Conservation (phyloP, 805 yeast genomes). For the Ogataea corticis region DNA sequence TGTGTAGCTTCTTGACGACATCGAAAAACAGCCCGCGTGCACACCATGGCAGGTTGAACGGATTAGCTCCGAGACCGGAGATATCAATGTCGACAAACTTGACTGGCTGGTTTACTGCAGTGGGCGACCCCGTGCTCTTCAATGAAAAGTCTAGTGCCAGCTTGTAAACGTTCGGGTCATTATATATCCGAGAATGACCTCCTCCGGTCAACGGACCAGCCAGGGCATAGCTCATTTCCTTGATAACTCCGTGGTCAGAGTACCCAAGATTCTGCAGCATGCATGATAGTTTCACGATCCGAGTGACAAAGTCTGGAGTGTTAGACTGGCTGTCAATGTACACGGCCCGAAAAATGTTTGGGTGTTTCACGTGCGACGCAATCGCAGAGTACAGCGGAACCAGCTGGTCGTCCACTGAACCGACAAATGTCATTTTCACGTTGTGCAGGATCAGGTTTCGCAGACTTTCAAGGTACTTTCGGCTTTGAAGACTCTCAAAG, state of each 20-base stretch:
- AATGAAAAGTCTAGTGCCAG: constrained; percentile 72
- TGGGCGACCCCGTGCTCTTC: constrained; percentile 54
- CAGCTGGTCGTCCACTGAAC: constrained; percentile 89
- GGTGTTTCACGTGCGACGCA: constrained; percentile 81
- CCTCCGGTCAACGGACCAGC: constrained; percentile 95
- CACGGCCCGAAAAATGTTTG: constrained; percentile 85
- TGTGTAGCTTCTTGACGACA: constrained; percentile 29
- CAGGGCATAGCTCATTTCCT: constrained; percentile 73
- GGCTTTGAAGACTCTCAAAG: constrained; percentile 68
- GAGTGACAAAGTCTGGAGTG: constrained; percentile 76
- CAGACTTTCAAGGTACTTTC: constrained; percentile 67
- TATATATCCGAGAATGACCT: constrained; percentile 89
- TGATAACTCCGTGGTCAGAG: constrained; percentile 82
- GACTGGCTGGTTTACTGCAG: constrained; percentile 32
- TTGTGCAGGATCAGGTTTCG: constrained; percentile 64
- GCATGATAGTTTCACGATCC: constrained; percentile 72
- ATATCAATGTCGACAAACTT: constrained; percentile 48
- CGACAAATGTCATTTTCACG: constrained; percentile 78
- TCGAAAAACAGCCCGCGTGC: constrained; percentile 79
- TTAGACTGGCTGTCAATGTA: constrained; percentile 81
- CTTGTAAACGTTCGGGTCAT: constrained; percentile 81
- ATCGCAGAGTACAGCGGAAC: constrained; percentile 90
- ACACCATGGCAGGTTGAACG: constrained; percentile 91
- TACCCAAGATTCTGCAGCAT: constrained; percentile 73
- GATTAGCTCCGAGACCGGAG: constrained; percentile 71